Evolutionary conservation across 768 basidiomycete species (phyloP), one percentile per base, ranked within the genome.

Genomic region (Leccinum barrowsii): DNA sequence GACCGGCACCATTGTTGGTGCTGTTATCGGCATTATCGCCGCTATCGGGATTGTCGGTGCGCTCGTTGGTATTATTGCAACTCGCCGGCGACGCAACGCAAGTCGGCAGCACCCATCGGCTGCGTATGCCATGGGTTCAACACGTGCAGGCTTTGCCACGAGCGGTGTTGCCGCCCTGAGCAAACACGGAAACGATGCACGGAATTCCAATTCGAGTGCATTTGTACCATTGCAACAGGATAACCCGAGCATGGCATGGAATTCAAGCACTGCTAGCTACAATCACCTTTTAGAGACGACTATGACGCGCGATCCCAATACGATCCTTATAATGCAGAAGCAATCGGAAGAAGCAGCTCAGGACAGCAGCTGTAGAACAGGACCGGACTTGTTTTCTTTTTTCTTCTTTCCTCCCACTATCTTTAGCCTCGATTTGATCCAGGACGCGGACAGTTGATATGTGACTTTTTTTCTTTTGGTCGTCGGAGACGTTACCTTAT

Each of bases 221-320:
- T 89, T 90, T 66, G 76, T 87, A 53, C 88, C 89, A n/a, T 70
- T 90, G 65, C 82, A 83, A 63, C 85, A 86, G 68, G 82, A 80
- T 56, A 85, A 83, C 65, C 64, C 75, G 55, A 83, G 80, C 64
- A 78, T 76, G 63, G 77, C 80, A 50, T 86, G 85, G 85, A 83
- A 83, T 62, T 76, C 77, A 50, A 87, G 85, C 68, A 77, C 70
- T 19, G 68, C 70, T 35, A 81, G 77, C 65, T 86, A 62, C 70
- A 74, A 37, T 65, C 74, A 28, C 75, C 76, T 17, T 77, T 76
- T 63, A 73, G 67, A 55, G 76, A 79, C 53, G 63, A 71, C 7
- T 58, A 58, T 10, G 60, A 67, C n/a, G 56, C 58, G 37, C 61
- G 46, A 48, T 30, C 58, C 7, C 56, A 57, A 40, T 70, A 67